These are phyloP conservation scores for Ensete glaucum DNA, from an alignment of 176 grass and related monocot genomes.

Conservation along the genomic window DNA sequence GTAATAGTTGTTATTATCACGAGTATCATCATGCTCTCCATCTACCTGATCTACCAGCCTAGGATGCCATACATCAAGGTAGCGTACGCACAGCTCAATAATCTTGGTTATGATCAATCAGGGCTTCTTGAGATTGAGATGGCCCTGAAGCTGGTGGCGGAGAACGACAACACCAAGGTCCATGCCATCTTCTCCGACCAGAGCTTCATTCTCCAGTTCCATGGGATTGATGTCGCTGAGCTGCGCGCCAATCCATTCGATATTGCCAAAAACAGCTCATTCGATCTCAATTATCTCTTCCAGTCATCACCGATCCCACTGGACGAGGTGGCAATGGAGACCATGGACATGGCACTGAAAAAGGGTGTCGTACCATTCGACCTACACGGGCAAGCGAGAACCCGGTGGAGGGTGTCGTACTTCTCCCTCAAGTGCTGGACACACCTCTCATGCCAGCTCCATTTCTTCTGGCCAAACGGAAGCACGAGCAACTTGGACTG, in stretches of 20 bases:
- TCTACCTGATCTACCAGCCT: constrained; percentile 73
- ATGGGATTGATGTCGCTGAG: constrained; percentile 34
- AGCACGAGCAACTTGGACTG: constrained; percentile 32
- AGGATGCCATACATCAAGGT: constrained; percentile 60
- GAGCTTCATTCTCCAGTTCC: constrained; percentile 45
- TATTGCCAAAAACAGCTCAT: constrained; percentile 33
- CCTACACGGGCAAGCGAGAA: constrained; percentile 48
- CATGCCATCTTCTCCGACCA: constrained; percentile 56
- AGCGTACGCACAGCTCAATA: constrained; percentile 31
- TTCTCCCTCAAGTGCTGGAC: constrained; percentile 49
- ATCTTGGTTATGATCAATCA: constrained; percentile 29
- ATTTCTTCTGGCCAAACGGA: constrained; percentile 54
- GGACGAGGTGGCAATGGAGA: constrained; percentile 22
- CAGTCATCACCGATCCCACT: constrained; percentile 19
- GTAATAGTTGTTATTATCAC: constrained; percentile 45
- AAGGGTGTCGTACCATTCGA: constrained; percentile 38
- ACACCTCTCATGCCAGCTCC: constrained; percentile 37
- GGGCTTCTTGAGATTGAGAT: constrained; percentile 43
- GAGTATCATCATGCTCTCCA: constrained; percentile 43
- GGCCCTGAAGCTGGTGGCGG: constrained; percentile 25
- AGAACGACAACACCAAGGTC: constrained; percentile 59
- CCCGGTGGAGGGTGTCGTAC: constrained; percentile 37
- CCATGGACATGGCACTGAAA: constrained; percentile 38
- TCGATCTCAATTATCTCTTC: constrained; percentile 36
- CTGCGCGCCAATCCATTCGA: constrained; percentile 35